Evolutionary conservation across 2,329 filamentous ascomycete genomes (phyloP), one percentile per base, ranked within the genome.

Genomic region (Curvularia verruculosa): DNA sequence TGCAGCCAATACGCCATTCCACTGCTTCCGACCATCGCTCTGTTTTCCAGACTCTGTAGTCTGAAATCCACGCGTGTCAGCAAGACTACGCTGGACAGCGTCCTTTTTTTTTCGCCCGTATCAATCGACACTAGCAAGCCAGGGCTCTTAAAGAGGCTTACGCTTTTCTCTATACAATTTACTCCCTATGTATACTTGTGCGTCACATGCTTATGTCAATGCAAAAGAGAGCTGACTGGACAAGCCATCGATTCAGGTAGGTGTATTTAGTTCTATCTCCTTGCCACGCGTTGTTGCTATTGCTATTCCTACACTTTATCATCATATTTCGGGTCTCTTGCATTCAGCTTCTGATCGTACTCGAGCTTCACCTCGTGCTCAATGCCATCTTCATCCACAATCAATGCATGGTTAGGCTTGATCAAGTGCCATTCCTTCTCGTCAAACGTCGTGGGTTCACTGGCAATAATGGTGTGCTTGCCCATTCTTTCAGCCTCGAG

Each of bases 381-480:
- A 24, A 74, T 63, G 2, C 80, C 77, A 21, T 73, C 55, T 13
- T 75, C 76, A 64, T 79, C 75, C 2, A 81, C 80, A 28, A 78
- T 63, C 34, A 84, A 60, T 31, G 73, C 76, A 61, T 76, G 74
- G 61, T 85, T 84, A 64, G 75, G 78, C 28, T 74, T 75, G 58
- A 84, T 81, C 56, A 85, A 61, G 55, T 79, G 70, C 83, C 83
- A 85, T 50, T 85, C 82, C 19, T 74, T 72, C 47, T 79, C 75
- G 61, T 82, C 79, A 61, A 81, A 84, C 8, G 83, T 85, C 24
- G 79, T 82, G 12, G 83, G 83, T 71, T 85, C 83, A 61, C 79
- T 82, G 12, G 82, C 81, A 34, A 84, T 75, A 60, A 84, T 84
- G 34, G 83, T 77, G 69, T 85, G 83, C 41, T 75, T 78, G 2